Evolutionary conservation across 805 yeast genomes (phyloP).

Genomic region (Barnettozyma pratensis): DNA sequence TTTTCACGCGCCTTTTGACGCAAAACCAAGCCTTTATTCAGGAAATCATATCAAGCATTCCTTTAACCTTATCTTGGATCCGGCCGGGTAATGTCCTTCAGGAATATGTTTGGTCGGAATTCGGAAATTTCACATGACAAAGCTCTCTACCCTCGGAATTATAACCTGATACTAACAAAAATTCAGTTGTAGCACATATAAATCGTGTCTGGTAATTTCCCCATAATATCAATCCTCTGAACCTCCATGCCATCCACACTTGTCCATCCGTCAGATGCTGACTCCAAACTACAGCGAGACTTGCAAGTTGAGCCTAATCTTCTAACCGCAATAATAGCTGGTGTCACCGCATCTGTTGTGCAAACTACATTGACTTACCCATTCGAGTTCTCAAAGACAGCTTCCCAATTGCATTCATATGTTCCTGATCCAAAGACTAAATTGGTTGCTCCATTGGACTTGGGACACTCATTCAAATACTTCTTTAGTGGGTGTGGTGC

Average conservation of each 20-base stretch:
- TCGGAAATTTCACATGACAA: neutral
- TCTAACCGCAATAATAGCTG: slow-evolving; percentile 54
- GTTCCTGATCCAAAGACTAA: slow-evolving; percentile 29
- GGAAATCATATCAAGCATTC: no score
- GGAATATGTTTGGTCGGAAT: no score
- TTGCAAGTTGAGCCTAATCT: slow-evolving; percentile 33
- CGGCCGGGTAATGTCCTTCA: neutral
- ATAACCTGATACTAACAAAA: neutral
- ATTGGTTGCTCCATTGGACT: slow-evolving; percentile 14
- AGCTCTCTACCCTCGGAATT: neutral
- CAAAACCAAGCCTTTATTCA: no score
- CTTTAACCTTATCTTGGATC: neutral
- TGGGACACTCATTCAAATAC: slow-evolving; percentile 29
- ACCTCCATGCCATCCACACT: neutral
- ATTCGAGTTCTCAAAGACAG: slow-evolving; percentile 64
- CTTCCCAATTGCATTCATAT: slow-evolving; percentile 50
- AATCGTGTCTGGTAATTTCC: no score
- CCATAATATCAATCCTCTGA: no score
- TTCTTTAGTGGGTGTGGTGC: slow-evolving; percentile 66
- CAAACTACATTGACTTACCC: slow-evolving; percentile 67
- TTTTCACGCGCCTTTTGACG: no score
- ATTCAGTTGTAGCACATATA: no score
- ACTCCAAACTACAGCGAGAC: slow-evolving; percentile 6
- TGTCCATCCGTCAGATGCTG: neutral
- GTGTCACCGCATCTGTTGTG: slow-evolving; percentile 56